Conservation (phyloP, 2,329 filamentous ascomycete species). For the Sporothrix mexicana region DNA sequence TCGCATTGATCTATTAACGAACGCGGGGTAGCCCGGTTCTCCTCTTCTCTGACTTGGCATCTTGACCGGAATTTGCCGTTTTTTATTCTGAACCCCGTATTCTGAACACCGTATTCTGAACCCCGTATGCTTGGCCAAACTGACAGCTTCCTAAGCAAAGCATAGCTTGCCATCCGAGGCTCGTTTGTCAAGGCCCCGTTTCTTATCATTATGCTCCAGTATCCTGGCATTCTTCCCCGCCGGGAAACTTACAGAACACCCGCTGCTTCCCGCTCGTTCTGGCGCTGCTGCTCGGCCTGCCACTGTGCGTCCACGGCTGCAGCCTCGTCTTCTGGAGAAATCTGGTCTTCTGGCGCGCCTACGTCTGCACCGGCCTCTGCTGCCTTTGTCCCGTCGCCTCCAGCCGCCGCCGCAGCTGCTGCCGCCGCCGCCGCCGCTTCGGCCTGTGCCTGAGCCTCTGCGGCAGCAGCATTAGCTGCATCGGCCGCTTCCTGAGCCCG, state of each 20-base stretch:
- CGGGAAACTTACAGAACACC: not conserved
- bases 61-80: not conserved
- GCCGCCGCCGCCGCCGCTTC: slow-evolving; percentile 45
- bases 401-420: slow-evolving; percentile 40
- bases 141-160: not conserved
- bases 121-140: not conserved
- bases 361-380: not conserved
- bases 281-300: not conserved
- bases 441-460: slow-evolving; percentile 40
- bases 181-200: not conserved
- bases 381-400: slow-evolving; percentile 29
- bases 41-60: not conserved
- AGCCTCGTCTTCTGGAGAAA: not conserved
- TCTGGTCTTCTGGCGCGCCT: not conserved
- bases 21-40: not conserved
- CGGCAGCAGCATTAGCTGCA: slow-evolving; percentile 43
- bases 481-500: slow-evolving; percentile 49
- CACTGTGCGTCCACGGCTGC: slow-evolving; percentile 19
- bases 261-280: slow-evolving; percentile 1
- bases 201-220: not conserved
- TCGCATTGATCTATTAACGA: no score
- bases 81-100: no score
- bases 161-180: not conserved
- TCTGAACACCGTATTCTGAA: no score
- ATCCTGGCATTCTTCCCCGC: not conserved